Evolutionary conservation across 2,329 filamentous ascomycete species (phyloP).

Genomic region (Fusarium chlamydosporum): DNA sequence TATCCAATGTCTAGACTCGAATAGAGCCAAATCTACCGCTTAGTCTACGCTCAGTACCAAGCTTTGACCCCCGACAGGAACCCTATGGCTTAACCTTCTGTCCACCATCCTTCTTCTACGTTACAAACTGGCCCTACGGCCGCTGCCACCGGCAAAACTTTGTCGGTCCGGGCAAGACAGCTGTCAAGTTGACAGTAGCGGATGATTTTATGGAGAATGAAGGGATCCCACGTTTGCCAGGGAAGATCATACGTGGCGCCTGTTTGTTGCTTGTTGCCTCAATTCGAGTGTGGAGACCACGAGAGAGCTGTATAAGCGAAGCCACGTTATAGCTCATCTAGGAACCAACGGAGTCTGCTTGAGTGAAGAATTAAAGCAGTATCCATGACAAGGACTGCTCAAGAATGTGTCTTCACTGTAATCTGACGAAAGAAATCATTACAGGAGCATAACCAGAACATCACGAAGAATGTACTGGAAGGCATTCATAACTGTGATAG

Average conservation of each 20-base stretch:
- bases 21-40: neutral
- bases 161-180: neutral
- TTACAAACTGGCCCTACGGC: neutral
- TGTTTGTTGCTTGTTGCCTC: neutral
- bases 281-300: neutral
- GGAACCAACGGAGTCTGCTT: neutral
- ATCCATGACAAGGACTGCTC: neutral
- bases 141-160: accelerated
- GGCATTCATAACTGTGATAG: accelerated
- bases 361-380: neutral
- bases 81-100: neutral
- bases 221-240: neutral
- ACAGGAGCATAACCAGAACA: neutral
- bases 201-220: neutral
- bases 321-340: too few species aligned
- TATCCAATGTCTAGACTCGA: neutral
- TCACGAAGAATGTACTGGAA: neutral
- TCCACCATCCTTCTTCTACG: neutral
- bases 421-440: neutral
- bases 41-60: neutral
- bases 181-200: neutral
- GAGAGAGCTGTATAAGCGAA: neutral
- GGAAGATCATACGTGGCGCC: too few species aligned
- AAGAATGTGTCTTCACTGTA: too few species aligned
- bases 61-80: neutral